These are phyloP conservation scores for Allium sativum DNA, from an alignment of 106 monocot genomes.

Conservation along the genomic window DNA sequence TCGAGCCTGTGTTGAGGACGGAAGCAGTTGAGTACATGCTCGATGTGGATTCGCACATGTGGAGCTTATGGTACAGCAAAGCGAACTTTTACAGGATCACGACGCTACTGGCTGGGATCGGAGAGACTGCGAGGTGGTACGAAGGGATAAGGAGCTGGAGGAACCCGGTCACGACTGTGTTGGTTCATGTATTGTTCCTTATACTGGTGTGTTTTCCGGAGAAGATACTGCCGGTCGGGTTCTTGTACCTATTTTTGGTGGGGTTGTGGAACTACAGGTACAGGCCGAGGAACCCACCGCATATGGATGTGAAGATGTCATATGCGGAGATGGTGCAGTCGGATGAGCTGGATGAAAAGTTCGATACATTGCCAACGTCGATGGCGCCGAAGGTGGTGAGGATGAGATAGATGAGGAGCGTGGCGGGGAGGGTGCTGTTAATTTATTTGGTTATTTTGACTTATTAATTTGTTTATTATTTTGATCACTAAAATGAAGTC, in stretches of 20 bases:
- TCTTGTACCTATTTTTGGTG: conserved; percentile 47
- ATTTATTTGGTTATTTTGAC: no score
- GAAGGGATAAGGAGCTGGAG: conserved; percentile 38
- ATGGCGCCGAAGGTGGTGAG: conserved; percentile 23
- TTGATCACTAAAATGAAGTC: no score
- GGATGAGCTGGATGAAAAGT: conserved; percentile 91
- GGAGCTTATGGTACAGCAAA: conserved; percentile 46
- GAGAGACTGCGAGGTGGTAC: conserved; percentile 23
- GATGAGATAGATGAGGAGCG: conserved; percentile 43
- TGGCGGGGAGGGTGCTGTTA: conserved; percentile 40
- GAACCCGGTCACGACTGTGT: conserved; percentile 37
- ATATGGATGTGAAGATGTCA: conserved; percentile 48
- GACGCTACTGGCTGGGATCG: conserved; percentile 26
- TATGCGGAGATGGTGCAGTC: conserved; percentile 39
- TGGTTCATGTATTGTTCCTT: conserved; percentile 41
- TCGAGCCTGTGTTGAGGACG: conserved; percentile 35
- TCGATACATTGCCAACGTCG: conserved; percentile 62
- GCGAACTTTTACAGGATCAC: conserved; percentile 48
- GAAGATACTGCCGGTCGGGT: conserved; percentile 44
- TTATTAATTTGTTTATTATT: no score
- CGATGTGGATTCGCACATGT: conserved; percentile 53
- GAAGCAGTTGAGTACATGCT: conserved; percentile 58
- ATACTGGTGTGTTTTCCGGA: conserved; percentile 49
- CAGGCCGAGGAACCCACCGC: conserved; percentile 33
- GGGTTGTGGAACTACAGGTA: conserved; percentile 50